phyloP scores from a whole-genome alignment of 2,329 filamentous ascomycete species.

The Penicillium sumatraense region DNA sequence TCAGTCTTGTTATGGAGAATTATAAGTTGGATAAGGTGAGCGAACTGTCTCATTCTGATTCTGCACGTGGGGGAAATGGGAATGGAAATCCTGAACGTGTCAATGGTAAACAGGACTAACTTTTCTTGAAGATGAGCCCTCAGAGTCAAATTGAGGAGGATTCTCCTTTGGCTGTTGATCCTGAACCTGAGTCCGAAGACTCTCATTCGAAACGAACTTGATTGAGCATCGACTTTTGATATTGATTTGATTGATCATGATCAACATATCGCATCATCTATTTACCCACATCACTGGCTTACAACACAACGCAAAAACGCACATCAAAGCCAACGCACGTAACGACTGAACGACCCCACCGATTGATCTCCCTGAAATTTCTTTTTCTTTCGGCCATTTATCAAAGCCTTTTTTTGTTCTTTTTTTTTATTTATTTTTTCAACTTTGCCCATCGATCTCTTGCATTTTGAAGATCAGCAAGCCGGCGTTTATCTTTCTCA shows the following conservation, averaged over 20 bases:
- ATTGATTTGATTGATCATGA: not conserved
- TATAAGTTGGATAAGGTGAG: conserved; percentile 59
- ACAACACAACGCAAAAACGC: not conserved
- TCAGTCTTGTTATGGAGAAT: conserved; percentile 62
- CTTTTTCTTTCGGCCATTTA: not conserved
- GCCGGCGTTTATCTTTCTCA: conserved; percentile 11
- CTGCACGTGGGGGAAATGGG: not conserved
- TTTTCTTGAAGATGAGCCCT: conserved; percentile 32
- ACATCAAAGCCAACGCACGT: no score
- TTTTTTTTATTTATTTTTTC: not conserved
- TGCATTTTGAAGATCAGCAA: conserved; percentile 18
- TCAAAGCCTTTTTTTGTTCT: not conserved
- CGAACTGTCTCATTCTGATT: not conserved
- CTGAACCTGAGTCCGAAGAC: conserved; percentile 22
- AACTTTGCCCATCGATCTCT: not conserved
- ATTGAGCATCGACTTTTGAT: no score
- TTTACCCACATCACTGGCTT: not conserved
- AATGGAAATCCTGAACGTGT: not conserved
- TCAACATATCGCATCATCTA: not conserved
- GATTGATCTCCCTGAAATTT: not conserved
- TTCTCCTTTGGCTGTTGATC: conserved; percentile 12
- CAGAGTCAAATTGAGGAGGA: conserved; percentile 18
- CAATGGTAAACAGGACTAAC: conserved; percentile 10
- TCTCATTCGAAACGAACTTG: conserved; percentile 31
- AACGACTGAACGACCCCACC: conserved; percentile 2